These are phyloP conservation scores for Candida boidinii DNA, from an alignment of 805 yeast genomes.

Conservation along the genomic window DNA sequence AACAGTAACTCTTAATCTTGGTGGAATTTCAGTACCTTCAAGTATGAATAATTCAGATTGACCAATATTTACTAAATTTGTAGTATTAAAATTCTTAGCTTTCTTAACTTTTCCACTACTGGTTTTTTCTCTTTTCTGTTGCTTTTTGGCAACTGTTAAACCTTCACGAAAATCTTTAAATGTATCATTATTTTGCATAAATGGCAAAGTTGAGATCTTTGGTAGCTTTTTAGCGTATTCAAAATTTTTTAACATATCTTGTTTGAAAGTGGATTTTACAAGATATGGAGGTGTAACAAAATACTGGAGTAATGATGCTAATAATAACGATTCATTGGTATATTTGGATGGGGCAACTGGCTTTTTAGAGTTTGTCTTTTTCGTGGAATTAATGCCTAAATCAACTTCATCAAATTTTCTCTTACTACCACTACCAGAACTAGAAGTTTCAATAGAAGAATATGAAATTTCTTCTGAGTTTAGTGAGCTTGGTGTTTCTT, in stretches of 20 bases:
- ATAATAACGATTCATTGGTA: slow-evolving; percentile 32
- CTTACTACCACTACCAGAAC: slow-evolving; percentile 12
- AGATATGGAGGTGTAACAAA: slow-evolving; percentile 83
- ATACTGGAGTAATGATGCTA: slow-evolving; percentile 67
- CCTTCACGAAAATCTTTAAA: slow-evolving; percentile 52
- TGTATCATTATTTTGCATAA: slow-evolving; percentile 43
- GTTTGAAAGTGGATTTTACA: slow-evolving; percentile 50
- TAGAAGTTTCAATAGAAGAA: no score
- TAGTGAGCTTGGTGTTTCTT: slow-evolving; percentile 23
- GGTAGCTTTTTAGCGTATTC: slow-evolving; percentile 64
- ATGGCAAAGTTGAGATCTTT: slow-evolving; percentile 64
- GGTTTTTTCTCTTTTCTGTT: slow-evolving; percentile 29
- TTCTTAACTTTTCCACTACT: slow-evolving; percentile 30
- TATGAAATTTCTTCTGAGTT: no score
- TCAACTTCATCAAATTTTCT: slow-evolving; percentile 25
- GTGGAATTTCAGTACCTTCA: slow-evolving; percentile 53
- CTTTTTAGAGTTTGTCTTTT: slow-evolving; percentile 1
- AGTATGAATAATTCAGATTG: slow-evolving; percentile 49
- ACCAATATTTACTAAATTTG: slow-evolving; percentile 77
- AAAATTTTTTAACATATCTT: slow-evolving; percentile 34
- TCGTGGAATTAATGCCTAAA: slow-evolving; percentile 7
- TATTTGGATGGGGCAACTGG: slow-evolving; percentile 7
- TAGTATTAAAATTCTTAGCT: slow-evolving; percentile 41
- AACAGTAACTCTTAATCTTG: slow-evolving; percentile 74
- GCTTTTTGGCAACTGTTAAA: slow-evolving; percentile 36